phyloP scores from a whole-genome alignment of 108 stramenopile genomes.

The Cyclotella sp. region DNA sequence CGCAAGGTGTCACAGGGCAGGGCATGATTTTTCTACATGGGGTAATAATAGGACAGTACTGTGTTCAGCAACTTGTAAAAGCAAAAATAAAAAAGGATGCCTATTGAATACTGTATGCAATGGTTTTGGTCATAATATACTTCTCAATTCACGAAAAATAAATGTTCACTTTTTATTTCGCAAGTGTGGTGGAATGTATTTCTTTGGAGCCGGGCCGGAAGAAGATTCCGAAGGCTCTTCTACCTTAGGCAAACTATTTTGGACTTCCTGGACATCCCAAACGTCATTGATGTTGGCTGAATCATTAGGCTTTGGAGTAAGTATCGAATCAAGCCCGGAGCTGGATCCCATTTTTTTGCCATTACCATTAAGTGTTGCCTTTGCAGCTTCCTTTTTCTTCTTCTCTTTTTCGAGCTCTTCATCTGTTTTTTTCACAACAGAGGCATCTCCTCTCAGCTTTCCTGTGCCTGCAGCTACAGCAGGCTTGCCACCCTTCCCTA shows the following conservation, averaged over 20 bases:
- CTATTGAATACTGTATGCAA: too few relatives aligned
- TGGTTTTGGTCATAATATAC: background rate
- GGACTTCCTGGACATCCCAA: slow-evolving; percentile 34
- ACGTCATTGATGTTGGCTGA: background rate
- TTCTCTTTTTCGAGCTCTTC: slow-evolving; percentile 46
- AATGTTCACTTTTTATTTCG: slow-evolving; percentile 49
- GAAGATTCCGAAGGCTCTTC: slow-evolving; percentile 20
- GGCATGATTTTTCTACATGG: too few relatives aligned
- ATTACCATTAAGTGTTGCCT: slow-evolving; percentile 2
- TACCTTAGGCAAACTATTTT: slow-evolving; percentile 27
- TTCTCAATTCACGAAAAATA: background rate
- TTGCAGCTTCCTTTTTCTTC: slow-evolving; percentile 19
- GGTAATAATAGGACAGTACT: too few relatives aligned
- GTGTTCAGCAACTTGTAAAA: too few relatives aligned
- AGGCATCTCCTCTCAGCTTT: slow-evolving; percentile 82
- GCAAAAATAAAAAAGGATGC: too few relatives aligned
- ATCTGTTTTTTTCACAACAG: slow-evolving; percentile 68
- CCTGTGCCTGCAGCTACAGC: slow-evolving; percentile 26
- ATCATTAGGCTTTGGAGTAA: slow-evolving; percentile 37
- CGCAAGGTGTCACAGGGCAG: too few relatives aligned
- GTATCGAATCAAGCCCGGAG: slow-evolving; percentile 19
- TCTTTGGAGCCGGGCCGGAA: slow-evolving; percentile 28
- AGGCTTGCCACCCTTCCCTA: slow-evolving; percentile 1
- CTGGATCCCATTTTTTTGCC: slow-evolving; percentile 29
- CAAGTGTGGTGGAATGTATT: slow-evolving; percentile 87